Evolutionary conservation across 352 stramenopile species (phyloP), one percentile per base, ranked within the genome.

Genomic region (Elongisporangium prolatum): DNA sequence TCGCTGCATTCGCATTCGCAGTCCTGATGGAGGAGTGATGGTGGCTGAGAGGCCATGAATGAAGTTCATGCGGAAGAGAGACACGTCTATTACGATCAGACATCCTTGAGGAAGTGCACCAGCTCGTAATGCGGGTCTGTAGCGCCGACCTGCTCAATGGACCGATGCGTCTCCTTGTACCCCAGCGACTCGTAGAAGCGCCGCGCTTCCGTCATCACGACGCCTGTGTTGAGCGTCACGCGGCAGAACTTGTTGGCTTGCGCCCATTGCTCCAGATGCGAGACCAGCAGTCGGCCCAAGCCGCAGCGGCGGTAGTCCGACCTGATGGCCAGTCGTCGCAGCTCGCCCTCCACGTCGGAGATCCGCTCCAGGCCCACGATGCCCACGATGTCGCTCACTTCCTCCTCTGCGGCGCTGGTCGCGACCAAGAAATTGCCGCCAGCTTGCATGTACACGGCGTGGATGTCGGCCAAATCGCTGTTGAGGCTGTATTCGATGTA

Each of bases 201-300:
- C 7, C 47, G 21, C 21, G 55, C 55, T 18, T 54, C 34, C 1
- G 14, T n/a, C 53, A 59, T 66, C 21, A 62, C 50, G n/a, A 44
- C 20, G 34, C 60, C 60, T 5, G 60, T 66, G n/a, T 37, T 58
- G 14, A 66, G 56, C 9, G 11, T 50, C n/a, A 66, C 56, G 37
- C 38, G 55, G 28, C 10, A 20, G 24, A 54, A 48, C 21, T 38
- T 38, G 18, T 57, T 48, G 14, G 10, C 18, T 22, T 34, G 54
- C 2, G 60, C 60, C 60, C 60, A 66, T 1, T 38, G 17, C 50
- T 66, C 60, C 7, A 66, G 34, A 22, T 63, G 54, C 8, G 16
- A 34, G n/a, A 58, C 21, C 9, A 66, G 54, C 14, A 63, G 18
- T 17, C 54, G 54, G 20, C 60, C 60, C 24, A 66, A 24, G 24